Percentiles rank a stretch among this genome's conserved stretches.
These are phyloP conservation scores for Backusella mclennaniae DNA, from an alignment of 192 early-diverging fungal species.

Conservation along the genomic window DNA sequence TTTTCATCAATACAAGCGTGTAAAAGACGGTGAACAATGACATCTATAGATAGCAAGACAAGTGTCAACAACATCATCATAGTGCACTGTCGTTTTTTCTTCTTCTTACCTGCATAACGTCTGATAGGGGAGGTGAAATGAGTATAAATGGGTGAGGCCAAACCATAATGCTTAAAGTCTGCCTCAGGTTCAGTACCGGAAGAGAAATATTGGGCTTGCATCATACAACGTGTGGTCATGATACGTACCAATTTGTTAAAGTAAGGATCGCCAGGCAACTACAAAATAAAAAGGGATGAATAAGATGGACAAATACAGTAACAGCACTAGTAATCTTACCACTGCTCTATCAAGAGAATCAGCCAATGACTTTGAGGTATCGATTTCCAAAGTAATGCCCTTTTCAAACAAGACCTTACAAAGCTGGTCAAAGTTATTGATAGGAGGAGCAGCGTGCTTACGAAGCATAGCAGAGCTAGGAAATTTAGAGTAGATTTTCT, in stretches of 20 bases:
- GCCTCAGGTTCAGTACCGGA: constrained; percentile 69
- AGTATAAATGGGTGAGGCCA: constrained; percentile 91
- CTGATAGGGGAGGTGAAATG: constrained; percentile 99
- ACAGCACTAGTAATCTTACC: constrained; percentile 13
- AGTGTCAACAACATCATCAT: background rate
- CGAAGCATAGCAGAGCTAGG: constrained; percentile 80
- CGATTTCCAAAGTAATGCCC: constrained; percentile 62
- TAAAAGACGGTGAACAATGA: constrained; percentile 91
- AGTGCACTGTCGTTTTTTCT: background rate
- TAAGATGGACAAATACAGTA: constrained; percentile 2
- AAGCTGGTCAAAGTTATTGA: constrained; percentile 50
- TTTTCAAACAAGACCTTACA: constrained; percentile 58
- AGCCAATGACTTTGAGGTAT: constrained; percentile 77
- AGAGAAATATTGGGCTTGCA: constrained; percentile 98
- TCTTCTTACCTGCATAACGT: constrained; percentile 75
- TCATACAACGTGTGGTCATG: constrained; percentile 91
- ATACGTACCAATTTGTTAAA: constrained; percentile 98
- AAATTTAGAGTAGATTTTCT: constrained; percentile 77
- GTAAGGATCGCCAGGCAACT: constrained; percentile 81
- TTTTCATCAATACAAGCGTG: constrained; percentile 49
- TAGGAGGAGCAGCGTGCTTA: constrained; percentile 55
- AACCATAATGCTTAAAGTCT: constrained; percentile 87
- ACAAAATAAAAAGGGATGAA: constrained; percentile 40
- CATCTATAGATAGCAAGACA: constrained; percentile 47
- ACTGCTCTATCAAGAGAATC: constrained; percentile 88